Percentiles rank a stretch among this genome's conserved stretches.
These are phyloP conservation scores for Turritis glabra DNA, from an alignment of 345 rosid species.

Conservation along the genomic window DNA sequence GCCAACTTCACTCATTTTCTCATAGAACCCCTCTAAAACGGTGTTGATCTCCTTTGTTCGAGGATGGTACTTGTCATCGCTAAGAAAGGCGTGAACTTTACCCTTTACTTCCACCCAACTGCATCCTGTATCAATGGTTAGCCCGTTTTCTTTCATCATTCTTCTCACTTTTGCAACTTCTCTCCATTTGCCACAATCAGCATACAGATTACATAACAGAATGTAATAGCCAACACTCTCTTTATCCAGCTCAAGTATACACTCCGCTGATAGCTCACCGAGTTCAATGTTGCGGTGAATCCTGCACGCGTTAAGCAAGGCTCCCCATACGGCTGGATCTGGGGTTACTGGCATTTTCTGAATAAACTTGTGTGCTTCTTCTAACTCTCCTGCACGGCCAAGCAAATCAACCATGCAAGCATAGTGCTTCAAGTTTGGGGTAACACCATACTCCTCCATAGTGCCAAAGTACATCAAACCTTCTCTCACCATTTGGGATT, in stretches of 20 bases:
- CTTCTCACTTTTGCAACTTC: conserved; percentile 66
- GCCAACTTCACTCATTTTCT: conserved; percentile 55
- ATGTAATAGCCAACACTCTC: conserved; percentile 71
- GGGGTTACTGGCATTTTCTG: conserved; percentile 61
- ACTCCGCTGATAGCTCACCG: conserved; percentile 66
- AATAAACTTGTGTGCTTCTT: conserved; percentile 63
- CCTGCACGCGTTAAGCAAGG: conserved; percentile 74
- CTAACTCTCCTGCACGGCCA: conserved; percentile 70
- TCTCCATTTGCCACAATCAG: conserved; percentile 64
- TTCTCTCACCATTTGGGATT: conserved; percentile 70
- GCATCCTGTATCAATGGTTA: conserved; percentile 79
- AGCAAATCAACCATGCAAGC: conserved; percentile 85
- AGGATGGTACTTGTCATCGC: conserved; percentile 64
- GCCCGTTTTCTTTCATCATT: conserved; percentile 60
- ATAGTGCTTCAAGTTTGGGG: conserved; percentile 75
- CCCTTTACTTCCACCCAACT: conserved; percentile 85
- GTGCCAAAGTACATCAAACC: conserved; percentile 59
- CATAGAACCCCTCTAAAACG: conserved; percentile 60
- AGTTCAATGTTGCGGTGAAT: conserved; percentile 55
- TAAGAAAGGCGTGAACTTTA: conserved; percentile 79
- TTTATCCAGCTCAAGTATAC: conserved; percentile 58
- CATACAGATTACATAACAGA: conserved; percentile 68
- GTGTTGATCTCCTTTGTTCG: conserved; percentile 53
- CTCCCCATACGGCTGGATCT: conserved; percentile 89
- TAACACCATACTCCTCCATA: conserved; percentile 61